Evolutionary conservation across 148 eudicot genomes (phyloP).

Genomic region (Vaccinium vitisidaea): DNA sequence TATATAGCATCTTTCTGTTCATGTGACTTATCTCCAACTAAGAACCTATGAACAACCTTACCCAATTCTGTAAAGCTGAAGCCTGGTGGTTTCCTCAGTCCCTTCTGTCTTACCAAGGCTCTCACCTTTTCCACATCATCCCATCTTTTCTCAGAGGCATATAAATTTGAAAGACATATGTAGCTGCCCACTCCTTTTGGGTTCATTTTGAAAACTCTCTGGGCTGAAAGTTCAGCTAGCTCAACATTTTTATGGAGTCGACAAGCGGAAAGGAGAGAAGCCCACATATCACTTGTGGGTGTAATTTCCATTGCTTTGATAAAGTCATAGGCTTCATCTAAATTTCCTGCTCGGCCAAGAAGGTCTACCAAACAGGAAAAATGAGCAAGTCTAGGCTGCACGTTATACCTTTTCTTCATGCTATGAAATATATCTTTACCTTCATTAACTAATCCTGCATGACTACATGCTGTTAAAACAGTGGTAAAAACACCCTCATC

Average conservation of each 20-base stretch:
- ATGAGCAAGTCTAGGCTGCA: slow-evolving; percentile 35
- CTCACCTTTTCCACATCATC: slow-evolving; percentile 37
- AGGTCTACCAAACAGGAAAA: slow-evolving; percentile 43
- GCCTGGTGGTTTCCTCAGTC: slow-evolving; percentile 26
- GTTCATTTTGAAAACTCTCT: slow-evolving; percentile 20
- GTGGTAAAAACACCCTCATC: slow-evolving; percentile 36
- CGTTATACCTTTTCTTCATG: slow-evolving; percentile 23
- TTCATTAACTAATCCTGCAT: slow-evolving; percentile 36
- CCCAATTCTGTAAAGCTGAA: slow-evolving; percentile 26
- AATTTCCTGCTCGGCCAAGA: slow-evolving; percentile 37
- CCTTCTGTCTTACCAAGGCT: slow-evolving; percentile 26
- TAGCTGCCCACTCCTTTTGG: slow-evolving; percentile 28
- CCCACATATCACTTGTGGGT: slow-evolving; percentile 35
- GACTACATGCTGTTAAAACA: slow-evolving; percentile 46
- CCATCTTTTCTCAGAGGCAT: slow-evolving; percentile 43
- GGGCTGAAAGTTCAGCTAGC: slow-evolving; percentile 38
- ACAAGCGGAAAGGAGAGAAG: slow-evolving; percentile 37
- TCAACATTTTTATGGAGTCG: slow-evolving; percentile 32
- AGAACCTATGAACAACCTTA: slow-evolving; percentile 23
- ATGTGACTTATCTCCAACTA: slow-evolving; percentile 24
- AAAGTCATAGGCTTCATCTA: slow-evolving; percentile 40
- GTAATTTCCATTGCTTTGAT: slow-evolving; percentile 28
- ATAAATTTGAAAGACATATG: slow-evolving; percentile 34
- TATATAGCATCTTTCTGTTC: slow-evolving; percentile 14
- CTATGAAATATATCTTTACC: slow-evolving; percentile 32